Evolutionary conservation across 345 rosid species (phyloP).

Genomic region (Syzygium aromaticum): DNA sequence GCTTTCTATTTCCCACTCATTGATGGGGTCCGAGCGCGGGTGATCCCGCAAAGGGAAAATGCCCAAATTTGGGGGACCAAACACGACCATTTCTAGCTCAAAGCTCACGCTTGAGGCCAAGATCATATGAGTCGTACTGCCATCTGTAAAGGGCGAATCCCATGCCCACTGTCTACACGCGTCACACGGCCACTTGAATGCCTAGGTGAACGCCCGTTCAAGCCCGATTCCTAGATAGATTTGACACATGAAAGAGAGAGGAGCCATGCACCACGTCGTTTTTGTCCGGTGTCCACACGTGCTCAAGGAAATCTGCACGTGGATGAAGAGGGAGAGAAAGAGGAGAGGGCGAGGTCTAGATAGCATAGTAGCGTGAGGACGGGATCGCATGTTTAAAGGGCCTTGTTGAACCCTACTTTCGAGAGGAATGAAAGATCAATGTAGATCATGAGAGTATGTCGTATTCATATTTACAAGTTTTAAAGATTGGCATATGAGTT

Average conservation of each 20-base stretch:
- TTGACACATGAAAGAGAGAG: background rate
- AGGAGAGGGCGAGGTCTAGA: background rate
- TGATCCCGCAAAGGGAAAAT: background rate
- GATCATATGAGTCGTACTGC: background rate
- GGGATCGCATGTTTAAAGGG: background rate
- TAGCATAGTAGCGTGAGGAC: background rate
- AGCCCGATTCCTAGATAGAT: background rate
- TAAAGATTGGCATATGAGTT: background rate
- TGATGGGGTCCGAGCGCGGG: background rate
- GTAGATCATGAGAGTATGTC: background rate
- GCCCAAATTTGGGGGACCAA: rapidly evolving
- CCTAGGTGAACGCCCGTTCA: background rate
- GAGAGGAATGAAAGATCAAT: background rate
- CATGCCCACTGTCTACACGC: too few relatives aligned
- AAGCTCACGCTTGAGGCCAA: background rate
- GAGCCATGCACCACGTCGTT: background rate
- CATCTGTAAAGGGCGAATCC: background rate
- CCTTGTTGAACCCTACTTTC: background rate
- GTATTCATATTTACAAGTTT: background rate
- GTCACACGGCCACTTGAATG: background rate
- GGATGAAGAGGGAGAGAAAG: background rate
- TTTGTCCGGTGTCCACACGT: background rate
- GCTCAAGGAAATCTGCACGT: background rate
- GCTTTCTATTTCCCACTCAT: background rate
- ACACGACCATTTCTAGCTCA: background rate